Evolutionary conservation across 495 filamentous ascomycete species (phyloP), one percentile per base, ranked within the genome.

Genomic region (Tuber aestivum): DNA sequence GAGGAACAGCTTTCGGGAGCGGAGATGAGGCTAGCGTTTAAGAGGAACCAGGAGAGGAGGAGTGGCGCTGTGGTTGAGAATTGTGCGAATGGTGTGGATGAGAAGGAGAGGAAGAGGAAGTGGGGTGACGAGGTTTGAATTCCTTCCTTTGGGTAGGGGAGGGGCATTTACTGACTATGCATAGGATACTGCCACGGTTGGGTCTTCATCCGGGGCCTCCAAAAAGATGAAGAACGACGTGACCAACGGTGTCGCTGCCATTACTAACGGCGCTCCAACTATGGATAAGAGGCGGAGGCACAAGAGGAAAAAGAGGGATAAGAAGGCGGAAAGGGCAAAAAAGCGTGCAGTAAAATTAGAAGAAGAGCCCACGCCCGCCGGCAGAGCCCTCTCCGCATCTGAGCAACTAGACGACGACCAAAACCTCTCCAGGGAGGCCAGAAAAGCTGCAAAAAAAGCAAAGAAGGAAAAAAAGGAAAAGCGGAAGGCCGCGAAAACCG

Each of bases 381-480:
- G 10, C 27, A 10, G 69, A 41, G 10, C 20, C 10, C 20, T 10
- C 35, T 35, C 18, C n/a, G n/a, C 41, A 18, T 70, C 10, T 14
- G 12, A n/a, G 23, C 48, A n/a, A 56, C 23, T 56, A 23, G 8
- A 56, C 21, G 70, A 69, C 45, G 78, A 80, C 41, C 45, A 37
- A n/a, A 74, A 37, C 48, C 45, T 72, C n/a, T 79, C 78, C 18
- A 79, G 76, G 27, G 79, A 82, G 4, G 76, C 80, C 38, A 79
- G n/a, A 44, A 80, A 82, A 48, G 70, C 75, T 38, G 75, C 79
- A 40, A 78, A 72, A 35, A 81, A 84, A 72, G 77, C 61, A 1
- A 78, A 78, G 32, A 81, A 84, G 50, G 80, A 80, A 44, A 81
- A 82, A 61, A 83, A 83, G 72, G 40, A 75, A 23, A 77, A 79